phyloP scores from a whole-genome alignment of 139 green algal genomes.

The Mychonastes homosphaera region DNA sequence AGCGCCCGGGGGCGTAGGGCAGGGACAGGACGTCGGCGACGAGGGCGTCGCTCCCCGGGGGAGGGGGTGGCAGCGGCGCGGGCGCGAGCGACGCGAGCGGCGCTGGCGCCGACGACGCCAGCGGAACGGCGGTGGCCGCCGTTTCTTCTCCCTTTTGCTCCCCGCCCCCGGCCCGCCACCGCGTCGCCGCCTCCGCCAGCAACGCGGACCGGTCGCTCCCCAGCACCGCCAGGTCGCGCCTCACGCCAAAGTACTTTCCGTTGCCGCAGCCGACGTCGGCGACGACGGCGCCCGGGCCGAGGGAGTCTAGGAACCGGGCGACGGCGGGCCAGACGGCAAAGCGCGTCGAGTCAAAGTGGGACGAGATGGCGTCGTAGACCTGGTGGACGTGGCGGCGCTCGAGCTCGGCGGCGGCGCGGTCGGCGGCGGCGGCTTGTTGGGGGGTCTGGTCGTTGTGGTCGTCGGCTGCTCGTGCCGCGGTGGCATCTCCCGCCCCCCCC shows the following conservation, averaged over 20 bases:
- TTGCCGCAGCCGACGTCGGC: slow-evolving; percentile 95
- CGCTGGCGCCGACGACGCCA: neutral
- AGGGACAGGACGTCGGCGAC: slow-evolving; percentile 72
- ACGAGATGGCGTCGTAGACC: slow-evolving; percentile 93
- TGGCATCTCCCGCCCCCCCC: neutral
- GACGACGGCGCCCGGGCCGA: slow-evolving; percentile 55
- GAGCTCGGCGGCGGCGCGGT: slow-evolving; percentile 12
- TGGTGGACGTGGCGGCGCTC: slow-evolving; percentile 62
- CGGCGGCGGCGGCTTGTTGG: neutral
- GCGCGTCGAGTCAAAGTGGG: slow-evolving; percentile 88
- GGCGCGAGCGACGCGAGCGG: neutral
- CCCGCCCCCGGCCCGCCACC: neutral
- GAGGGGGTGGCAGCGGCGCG: neutral
- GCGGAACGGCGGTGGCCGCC: neutral
- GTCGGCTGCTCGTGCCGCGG: too few species aligned
- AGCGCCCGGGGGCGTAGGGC: slow-evolving; percentile 52
- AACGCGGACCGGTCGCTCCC: slow-evolving; percentile 44
- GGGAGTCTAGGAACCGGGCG: slow-evolving; percentile 59
- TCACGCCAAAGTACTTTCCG: slow-evolving; percentile 90
- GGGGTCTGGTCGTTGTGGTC: too few species aligned
- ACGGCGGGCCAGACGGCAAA: slow-evolving; percentile 77
- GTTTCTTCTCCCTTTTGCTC: neutral
- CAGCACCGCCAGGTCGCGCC: slow-evolving; percentile 57
- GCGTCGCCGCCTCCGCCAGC: neutral
- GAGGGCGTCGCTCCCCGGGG: slow-evolving; percentile 54